Percentiles rank a stretch among this genome's conserved stretches.
phyloP scores from a whole-genome alignment of 2,329 filamentous ascomycete genomes.

The Lizonia empirigonia region DNA sequence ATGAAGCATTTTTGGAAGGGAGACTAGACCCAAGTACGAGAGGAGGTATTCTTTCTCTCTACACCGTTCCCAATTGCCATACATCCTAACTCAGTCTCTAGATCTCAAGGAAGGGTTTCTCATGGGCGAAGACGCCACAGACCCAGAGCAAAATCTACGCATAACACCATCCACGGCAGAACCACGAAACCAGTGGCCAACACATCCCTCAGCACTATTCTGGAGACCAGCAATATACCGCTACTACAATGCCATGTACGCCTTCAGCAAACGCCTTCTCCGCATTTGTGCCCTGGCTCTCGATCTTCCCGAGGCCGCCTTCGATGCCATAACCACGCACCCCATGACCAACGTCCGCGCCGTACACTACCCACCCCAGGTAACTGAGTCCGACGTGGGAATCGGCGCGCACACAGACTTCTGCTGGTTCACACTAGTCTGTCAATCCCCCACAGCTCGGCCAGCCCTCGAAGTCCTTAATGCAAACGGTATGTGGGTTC shows the following conservation, averaged over 20 bases:
- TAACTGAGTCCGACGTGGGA: conserved; percentile 40
- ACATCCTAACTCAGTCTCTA: conserved; percentile 12
- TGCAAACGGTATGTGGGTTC: conserved; percentile 50
- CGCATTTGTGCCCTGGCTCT: conserved; percentile 49
- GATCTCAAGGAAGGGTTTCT: conserved; percentile 46
- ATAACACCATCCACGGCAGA: conserved; percentile 19
- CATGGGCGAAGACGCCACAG: conserved; percentile 44
- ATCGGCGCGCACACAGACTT: conserved; percentile 53
- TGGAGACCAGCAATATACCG: conserved; percentile 39
- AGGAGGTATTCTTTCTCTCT: conserved; percentile 29
- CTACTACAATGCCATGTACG: conserved; percentile 41
- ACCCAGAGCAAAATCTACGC: conserved; percentile 37
- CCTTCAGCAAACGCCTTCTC: conserved; percentile 42
- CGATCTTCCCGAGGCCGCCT: conserved; percentile 46
- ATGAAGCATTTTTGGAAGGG: conserved; percentile 44
- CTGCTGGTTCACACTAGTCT: conserved; percentile 52
- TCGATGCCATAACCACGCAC: conserved; percentile 48
- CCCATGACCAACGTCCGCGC: conserved; percentile 52
- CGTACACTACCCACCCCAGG: conserved; percentile 50
- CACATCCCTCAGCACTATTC: conserved; percentile 34
- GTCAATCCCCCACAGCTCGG: conserved; percentile 31
- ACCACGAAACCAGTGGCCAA: conserved; percentile 42
- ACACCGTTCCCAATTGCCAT: too few relatives aligned
- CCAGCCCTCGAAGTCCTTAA: conserved; percentile 51
- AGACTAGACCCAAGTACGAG: conserved; percentile 44